Conservation (phyloP, 768 basidiomycete species). For the Calocybe cyanea region DNA sequence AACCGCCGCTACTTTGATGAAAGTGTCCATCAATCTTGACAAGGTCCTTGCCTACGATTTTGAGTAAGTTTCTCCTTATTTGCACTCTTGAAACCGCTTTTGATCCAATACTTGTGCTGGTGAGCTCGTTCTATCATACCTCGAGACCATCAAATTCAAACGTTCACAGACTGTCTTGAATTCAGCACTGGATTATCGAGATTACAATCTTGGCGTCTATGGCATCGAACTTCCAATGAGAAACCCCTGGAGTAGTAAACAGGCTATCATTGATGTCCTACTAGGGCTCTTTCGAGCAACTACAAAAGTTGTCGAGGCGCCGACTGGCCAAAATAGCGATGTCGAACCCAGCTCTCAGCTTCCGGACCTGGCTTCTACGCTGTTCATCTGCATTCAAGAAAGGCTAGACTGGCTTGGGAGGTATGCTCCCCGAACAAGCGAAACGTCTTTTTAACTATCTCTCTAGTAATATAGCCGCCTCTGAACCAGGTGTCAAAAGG, state of each 20-base stretch:
- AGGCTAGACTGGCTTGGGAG: constrained; percentile 66
- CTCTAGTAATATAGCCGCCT: constrained; percentile 41
- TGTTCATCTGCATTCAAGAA: constrained; percentile 68
- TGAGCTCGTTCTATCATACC: constrained; percentile 3
- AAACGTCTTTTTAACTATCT: too few species aligned
- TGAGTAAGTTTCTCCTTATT: constrained; percentile 45
- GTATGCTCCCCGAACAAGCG: too few species aligned
- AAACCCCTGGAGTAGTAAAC: constrained; percentile 81
- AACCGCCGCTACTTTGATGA: constrained; percentile 70
- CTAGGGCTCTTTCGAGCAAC: constrained; percentile 70
- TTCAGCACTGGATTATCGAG: constrained; percentile 73
- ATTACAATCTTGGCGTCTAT: constrained; percentile 69
- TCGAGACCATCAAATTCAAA: background rate
- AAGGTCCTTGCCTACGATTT: constrained; percentile 56
- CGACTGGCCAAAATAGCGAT: constrained; percentile 20
- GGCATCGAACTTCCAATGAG: constrained; percentile 69
- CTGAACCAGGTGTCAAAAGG: constrained; percentile 45
- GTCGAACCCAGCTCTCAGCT: constrained; percentile 50
- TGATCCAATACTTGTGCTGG: too few species aligned
- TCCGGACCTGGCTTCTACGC: constrained; percentile 56
- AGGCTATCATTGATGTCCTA: constrained; percentile 62
- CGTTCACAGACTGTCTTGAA: constrained; percentile 58
- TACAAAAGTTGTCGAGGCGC: constrained; percentile 42
- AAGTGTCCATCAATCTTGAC: constrained; percentile 57
- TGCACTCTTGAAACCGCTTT: background rate